Base-by-base conservation (phyloP, 257 asterid genomes). In the Asclepias syriaca region DNA sequence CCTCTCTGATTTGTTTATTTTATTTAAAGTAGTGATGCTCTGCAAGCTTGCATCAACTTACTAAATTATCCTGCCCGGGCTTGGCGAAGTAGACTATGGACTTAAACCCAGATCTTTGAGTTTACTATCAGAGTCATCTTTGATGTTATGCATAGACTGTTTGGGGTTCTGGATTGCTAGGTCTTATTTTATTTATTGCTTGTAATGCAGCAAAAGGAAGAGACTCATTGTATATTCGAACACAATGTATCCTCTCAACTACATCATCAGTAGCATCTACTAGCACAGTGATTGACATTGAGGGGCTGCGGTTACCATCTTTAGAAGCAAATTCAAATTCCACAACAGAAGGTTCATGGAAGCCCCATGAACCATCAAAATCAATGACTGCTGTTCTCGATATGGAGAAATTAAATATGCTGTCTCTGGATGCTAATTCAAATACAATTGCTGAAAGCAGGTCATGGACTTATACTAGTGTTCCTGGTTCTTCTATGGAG, bases 201-300 rank as follows among this genome's bases (percentile, higher is more conserved):
- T 55, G 66, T 50, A 82, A 74, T 88, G 89, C 97, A 94, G 99
- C 95, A 49, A 94, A 86, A 80, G 77, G 73, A 74, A 87, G 89
- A 80, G 97, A 84, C n/a, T 46, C 85, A 34, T 72, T 77, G 70
- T 74, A 70, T 76, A 79, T 82, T 65, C 87, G 88, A 80, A 79
- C 93, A 39, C 96, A 89, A 75, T 91, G 97, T 77, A 71, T 84
- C 82, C 78, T 91, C 78, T 82, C 97, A 74, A 78, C 90, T 51
- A 70, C 94, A 78, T 81, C 89, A 58, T 76, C 87, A 70, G 67
- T 85, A 45, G 65, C 81, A 72, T 80, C 87, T 14, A 81, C 87
- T 40, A 77, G 89, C 75, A 73, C 90, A 57, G 79, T 89, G 68
- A 85, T 91, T 21, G 95, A 87, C 73, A 75, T 88, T 68, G 95